Conservation (phyloP, 139 green algal genomes). For the Ettlia oleoabundans region DNA sequence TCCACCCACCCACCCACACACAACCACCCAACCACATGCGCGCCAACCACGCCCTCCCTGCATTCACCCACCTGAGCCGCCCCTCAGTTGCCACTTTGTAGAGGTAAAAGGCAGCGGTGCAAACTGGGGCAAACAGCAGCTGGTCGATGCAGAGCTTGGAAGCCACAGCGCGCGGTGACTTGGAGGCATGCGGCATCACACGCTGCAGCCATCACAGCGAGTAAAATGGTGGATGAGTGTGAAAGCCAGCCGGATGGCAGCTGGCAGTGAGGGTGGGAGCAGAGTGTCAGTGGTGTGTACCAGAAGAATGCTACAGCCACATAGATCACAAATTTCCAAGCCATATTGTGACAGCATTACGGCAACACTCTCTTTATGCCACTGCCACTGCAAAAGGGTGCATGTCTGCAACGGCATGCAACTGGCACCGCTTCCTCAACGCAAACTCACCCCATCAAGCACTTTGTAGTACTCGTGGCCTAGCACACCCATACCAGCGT, state of each 20-base stretch:
- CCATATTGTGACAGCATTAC: neutral
- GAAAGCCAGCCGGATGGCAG: neutral
- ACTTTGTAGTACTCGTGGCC: constrained; percentile 45
- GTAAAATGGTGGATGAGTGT: neutral
- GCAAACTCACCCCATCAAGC: constrained; percentile 41
- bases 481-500: constrained; percentile 30
- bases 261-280: neutral
- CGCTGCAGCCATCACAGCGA: constrained; percentile 1
- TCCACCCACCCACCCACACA: no score
- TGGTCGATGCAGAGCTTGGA: constrained; percentile 67
- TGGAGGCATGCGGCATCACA: constrained; percentile 47
- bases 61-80: constrained; percentile 16
- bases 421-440: neutral
- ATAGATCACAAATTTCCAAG: neutral
- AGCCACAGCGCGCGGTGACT: constrained; percentile 42
- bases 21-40: no score
- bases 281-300: no score
- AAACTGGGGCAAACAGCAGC: constrained; percentile 60
- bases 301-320: neutral
- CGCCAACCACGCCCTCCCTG: no score
- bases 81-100: constrained; percentile 38
- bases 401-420: neutral
- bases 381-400: neutral
- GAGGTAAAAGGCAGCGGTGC: constrained; percentile 62
- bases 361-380: neutral